phyloP scores from a whole-genome alignment of 23 red algal genomes.

The Agarophyton chilense region DNA sequence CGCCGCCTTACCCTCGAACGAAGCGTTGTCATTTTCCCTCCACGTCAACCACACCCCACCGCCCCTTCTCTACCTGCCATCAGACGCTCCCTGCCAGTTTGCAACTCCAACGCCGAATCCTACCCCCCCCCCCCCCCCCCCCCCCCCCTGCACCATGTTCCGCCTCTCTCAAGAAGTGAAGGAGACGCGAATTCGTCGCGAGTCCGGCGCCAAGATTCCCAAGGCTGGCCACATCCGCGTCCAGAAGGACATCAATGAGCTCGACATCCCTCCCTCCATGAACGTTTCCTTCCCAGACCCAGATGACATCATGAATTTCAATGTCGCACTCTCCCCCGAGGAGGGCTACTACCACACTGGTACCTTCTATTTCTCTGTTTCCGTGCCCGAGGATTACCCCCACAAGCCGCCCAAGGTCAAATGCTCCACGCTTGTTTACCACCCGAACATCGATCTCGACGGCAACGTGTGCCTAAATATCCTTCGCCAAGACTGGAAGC shows the following conservation, averaged over 20 bases:
- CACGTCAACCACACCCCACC: conserved; percentile 11
- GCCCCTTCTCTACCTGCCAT: too few relatives aligned
- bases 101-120: not conserved
- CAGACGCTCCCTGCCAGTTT: not conserved
- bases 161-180: conserved; percentile 55
- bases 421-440: conserved; percentile 82
- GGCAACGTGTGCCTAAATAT: conserved; percentile 97
- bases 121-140: not conserved
- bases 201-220: conserved; percentile 25
- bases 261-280: conserved; percentile 76
- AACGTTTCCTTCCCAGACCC: conserved; percentile 86
- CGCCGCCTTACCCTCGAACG: not conserved
- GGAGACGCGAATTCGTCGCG: conserved; percentile 46
- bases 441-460: conserved; percentile 95
- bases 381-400: conserved; percentile 83
- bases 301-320: conserved; percentile 79
- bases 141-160: conserved; percentile 36
- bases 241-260: conserved; percentile 83
- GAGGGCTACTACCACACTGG: conserved; percentile 86
- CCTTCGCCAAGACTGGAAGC: conserved; percentile 95
- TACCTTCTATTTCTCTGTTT: conserved; percentile 81
- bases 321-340: conserved; percentile 60
- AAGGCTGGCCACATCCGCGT: conserved; percentile 57
- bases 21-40: not conserved
- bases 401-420: conserved; percentile 87